Conservation (phyloP, 2,329 filamentous ascomycete genomes). For the Tolypocladium amazonense region DNA sequence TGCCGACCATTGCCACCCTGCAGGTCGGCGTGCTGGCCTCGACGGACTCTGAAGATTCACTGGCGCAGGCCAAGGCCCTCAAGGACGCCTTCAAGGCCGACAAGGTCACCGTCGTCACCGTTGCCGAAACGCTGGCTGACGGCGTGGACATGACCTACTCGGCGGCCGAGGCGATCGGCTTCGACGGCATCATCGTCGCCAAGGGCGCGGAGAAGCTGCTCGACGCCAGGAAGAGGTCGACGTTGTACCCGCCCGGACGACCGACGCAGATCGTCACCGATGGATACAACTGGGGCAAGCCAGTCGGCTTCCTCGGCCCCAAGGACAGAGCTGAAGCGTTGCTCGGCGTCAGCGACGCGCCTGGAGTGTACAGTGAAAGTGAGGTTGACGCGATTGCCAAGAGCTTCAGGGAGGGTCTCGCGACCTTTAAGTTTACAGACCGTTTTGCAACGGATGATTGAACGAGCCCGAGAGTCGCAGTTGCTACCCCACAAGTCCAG, state of each 20-base stretch:
- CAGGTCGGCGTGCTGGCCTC: slow-evolving; percentile 52
- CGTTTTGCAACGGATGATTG: slow-evolving; percentile 48
- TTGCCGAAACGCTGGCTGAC: slow-evolving; percentile 45
- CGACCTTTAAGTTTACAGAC: slow-evolving; percentile 54
- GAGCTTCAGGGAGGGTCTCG: slow-evolving; percentile 46
- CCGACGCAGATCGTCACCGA: slow-evolving; percentile 53
- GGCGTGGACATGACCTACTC: slow-evolving; percentile 56
- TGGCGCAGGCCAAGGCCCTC: slow-evolving; percentile 39
- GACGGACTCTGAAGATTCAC: slow-evolving; percentile 26
- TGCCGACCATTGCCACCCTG: slow-evolving; percentile 51
- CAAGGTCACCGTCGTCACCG: slow-evolving; percentile 46
- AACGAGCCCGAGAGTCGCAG: neutral
- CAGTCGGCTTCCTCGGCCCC: slow-evolving; percentile 48
- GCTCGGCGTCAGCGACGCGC: slow-evolving; percentile 31
- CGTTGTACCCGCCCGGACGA: slow-evolving; percentile 52
- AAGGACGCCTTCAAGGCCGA: slow-evolving; percentile 33
- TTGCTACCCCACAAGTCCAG: neutral
- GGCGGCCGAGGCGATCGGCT: slow-evolving; percentile 48
- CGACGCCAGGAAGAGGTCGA: slow-evolving; percentile 25
- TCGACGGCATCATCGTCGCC: slow-evolving; percentile 52
- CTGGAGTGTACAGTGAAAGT: slow-evolving; percentile 28
- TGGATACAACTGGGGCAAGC: slow-evolving; percentile 60
- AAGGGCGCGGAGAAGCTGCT: slow-evolving; percentile 45
- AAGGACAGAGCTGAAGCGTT: slow-evolving; percentile 22
- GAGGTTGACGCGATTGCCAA: slow-evolving; percentile 28